These are phyloP conservation scores for Nakazawaea molendinolei DNA, from an alignment of 805 yeast genomes.

Conservation along the genomic window DNA sequence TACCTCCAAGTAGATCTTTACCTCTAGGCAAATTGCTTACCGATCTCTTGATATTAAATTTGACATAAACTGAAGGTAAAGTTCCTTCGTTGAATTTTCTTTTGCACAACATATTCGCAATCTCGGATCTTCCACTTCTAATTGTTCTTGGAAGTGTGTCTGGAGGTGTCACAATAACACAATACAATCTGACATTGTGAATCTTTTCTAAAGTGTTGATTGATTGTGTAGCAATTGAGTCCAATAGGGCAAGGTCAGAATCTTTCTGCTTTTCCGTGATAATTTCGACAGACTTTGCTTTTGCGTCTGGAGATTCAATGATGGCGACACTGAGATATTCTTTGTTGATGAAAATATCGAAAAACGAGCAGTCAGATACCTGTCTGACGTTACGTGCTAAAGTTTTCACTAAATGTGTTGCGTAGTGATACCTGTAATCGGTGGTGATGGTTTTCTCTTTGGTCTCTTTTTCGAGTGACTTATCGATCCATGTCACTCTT, in stretches of 20 bases:
- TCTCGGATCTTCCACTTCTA: slow-evolving; percentile 81
- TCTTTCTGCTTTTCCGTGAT: too few species aligned
- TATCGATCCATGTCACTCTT: slow-evolving; percentile 60
- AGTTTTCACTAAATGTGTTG: slow-evolving; percentile 82
- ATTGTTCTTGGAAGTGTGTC: slow-evolving; percentile 79
- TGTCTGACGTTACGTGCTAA: slow-evolving; percentile 75
- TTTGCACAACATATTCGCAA: slow-evolving; percentile 85
- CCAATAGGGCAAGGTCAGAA: slow-evolving; percentile 37
- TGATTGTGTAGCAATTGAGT: slow-evolving; percentile 40
- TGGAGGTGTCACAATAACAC: slow-evolving; percentile 74
- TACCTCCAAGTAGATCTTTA: slow-evolving; percentile 71
- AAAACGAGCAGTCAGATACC: slow-evolving; percentile 85
- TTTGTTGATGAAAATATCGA: slow-evolving; percentile 72
- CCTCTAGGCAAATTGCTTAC: slow-evolving; percentile 66
- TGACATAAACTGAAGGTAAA: slow-evolving; percentile 74
- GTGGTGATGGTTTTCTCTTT: slow-evolving; percentile 19
- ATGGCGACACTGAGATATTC: slow-evolving; percentile 83
- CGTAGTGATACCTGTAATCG: slow-evolving; percentile 62
- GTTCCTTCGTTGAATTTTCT: slow-evolving; percentile 71
- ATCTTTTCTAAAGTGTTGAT: slow-evolving; percentile 40
- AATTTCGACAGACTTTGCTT: slow-evolving; percentile 16
- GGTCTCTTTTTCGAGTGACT: slow-evolving; percentile 21
- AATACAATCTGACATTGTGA: slow-evolving; percentile 75
- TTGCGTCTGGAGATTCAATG: slow-evolving; percentile 45
- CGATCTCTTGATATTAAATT: slow-evolving; percentile 63